These are phyloP conservation scores for Rhizopus sp. DNA, from an alignment of 371 early-diverging fungal species.

Conservation along the genomic window DNA sequence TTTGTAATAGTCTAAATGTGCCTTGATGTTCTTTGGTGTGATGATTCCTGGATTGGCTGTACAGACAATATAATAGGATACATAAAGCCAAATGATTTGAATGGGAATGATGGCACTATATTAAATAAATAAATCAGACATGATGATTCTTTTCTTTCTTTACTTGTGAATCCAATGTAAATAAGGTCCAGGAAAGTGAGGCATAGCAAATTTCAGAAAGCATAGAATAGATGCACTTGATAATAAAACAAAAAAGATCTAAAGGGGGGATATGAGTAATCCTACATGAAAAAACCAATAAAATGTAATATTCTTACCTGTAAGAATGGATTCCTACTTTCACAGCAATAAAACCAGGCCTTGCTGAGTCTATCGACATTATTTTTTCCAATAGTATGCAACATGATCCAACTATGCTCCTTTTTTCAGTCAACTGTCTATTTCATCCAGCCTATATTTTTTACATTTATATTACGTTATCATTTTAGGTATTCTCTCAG, in stretches of 20 bases:
- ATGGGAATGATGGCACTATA: conserved; percentile 51
- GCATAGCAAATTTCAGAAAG: conserved; percentile 37
- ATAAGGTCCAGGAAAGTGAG: conserved; percentile 45
- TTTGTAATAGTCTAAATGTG: conserved; percentile 53
- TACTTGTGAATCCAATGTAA: conserved; percentile 39
- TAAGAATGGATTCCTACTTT: conserved; percentile 51
- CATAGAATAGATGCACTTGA: conserved; percentile 27
- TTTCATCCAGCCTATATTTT: not conserved
- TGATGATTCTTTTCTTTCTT: not conserved
- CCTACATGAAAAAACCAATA: not conserved
- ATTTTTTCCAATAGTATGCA: conserved; percentile 23
- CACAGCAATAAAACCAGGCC: conserved; percentile 45
- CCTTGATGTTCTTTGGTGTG: conserved; percentile 52
- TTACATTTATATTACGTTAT: conserved; percentile 23
- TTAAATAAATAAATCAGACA: not conserved
- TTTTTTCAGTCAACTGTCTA: too few species aligned
- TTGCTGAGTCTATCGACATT: conserved; percentile 23
- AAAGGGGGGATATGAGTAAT: not conserved
- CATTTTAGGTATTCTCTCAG: conserved; percentile 21
- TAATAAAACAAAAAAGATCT: conserved; percentile 42
- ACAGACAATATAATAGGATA: conserved; percentile 58
- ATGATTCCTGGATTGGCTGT: conserved; percentile 68
- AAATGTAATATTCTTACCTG: conserved; percentile 25
- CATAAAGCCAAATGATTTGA: conserved; percentile 61
- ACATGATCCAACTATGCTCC: conserved; percentile 15